Evolutionary conservation across 2,329 filamentous ascomycete species (phyloP).

Genomic region (Trichoderma simmonsii): DNA sequence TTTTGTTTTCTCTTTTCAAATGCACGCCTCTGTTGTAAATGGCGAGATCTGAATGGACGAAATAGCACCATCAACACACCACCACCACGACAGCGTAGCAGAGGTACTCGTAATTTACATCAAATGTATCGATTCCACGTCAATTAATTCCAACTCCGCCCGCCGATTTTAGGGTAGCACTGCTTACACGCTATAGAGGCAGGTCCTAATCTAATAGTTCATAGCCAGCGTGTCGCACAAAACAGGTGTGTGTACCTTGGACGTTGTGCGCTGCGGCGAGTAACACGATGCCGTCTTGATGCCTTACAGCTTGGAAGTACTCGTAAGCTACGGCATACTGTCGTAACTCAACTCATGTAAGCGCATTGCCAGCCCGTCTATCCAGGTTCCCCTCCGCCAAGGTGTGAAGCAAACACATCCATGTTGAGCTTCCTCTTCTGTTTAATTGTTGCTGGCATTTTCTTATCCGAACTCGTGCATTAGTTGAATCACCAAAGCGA

Average conservation of each 20-base stretch:
- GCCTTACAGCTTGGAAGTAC: background rate
- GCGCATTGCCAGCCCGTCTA: background rate
- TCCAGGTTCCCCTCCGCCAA: background rate
- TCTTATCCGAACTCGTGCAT: background rate
- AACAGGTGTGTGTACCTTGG: background rate
- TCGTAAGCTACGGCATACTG: background rate
- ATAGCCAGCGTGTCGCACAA: background rate
- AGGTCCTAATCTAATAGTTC: background rate
- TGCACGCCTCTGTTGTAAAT: background rate
- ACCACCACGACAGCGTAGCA: background rate
- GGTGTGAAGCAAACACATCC: background rate
- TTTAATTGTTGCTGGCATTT: background rate
- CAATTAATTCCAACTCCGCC: background rate
- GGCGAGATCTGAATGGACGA: background rate
- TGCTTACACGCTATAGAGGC: background rate
- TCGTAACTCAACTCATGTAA: background rate
- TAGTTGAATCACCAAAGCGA: background rate
- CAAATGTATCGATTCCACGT: background rate
- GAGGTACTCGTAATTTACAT: background rate
- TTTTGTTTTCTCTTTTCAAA: constrained; percentile 3
- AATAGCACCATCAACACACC: background rate
- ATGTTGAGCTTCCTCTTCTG: background rate
- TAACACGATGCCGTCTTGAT: background rate
- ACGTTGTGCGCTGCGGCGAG: background rate
- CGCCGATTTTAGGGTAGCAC: background rate